phyloP scores from a whole-genome alignment of 768 basidiomycete genomes.

The Udeniomyces megalosporus region DNA sequence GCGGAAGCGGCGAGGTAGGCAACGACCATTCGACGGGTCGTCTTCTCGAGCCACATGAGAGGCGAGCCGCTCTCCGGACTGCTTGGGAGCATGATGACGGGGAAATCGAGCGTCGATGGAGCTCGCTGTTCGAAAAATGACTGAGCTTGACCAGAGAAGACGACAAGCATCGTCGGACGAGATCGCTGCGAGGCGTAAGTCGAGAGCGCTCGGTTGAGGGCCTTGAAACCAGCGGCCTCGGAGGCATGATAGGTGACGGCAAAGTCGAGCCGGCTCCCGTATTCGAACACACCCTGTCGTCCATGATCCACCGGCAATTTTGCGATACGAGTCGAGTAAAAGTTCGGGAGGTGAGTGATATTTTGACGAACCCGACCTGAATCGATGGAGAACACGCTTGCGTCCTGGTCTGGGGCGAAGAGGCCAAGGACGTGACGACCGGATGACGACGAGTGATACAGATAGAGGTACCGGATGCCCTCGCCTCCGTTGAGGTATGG shows the following conservation, averaged over 20 bases:
- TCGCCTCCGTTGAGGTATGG: constrained; percentile 59
- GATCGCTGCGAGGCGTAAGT: constrained; percentile 53
- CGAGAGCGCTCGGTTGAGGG: constrained; percentile 72
- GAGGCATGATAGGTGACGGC: constrained; percentile 57
- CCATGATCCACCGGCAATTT: constrained; percentile 2
- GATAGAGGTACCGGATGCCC: constrained; percentile 59
- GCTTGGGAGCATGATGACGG: constrained; percentile 63
- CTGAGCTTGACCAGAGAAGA: constrained; percentile 74
- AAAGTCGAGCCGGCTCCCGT: constrained; percentile 38
- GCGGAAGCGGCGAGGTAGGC: constrained; percentile 61
- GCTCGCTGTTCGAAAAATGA: constrained; percentile 60
- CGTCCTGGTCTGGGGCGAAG: constrained; percentile 52
- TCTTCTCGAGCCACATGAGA: constrained; percentile 76
- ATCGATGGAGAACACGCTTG: constrained; percentile 78
- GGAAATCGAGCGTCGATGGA: constrained; percentile 64
- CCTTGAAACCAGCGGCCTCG: constrained; percentile 63
- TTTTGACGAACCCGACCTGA: constrained; percentile 71
- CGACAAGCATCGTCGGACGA: constrained; percentile 44
- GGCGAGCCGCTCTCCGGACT: constrained; percentile 44
- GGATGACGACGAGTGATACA: constrained; percentile 66
- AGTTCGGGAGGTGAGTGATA: constrained; percentile 56
- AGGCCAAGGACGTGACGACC: constrained; percentile 74
- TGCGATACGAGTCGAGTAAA: constrained; percentile 45
- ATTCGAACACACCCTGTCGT: constrained; percentile 35
- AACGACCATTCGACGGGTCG: constrained; percentile 63